Percentiles rank a stretch among this genome's conserved stretches.
These are phyloP conservation scores for Flammula alnicola DNA, from an alignment of 1,284 basidiomycete genomes.

Conservation along the genomic window DNA sequence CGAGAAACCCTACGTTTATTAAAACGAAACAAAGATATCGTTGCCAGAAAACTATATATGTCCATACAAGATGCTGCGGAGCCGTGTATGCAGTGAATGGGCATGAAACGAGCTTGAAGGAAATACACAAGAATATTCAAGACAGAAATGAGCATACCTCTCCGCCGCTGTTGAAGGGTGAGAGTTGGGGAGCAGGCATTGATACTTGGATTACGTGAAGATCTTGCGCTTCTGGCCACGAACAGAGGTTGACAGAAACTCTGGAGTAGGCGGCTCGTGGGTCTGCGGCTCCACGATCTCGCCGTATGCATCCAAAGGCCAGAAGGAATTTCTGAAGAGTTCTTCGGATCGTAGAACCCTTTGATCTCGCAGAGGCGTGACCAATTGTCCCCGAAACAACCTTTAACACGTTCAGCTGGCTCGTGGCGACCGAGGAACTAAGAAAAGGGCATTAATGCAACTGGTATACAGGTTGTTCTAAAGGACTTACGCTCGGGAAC, in stretches of 20 bases:
- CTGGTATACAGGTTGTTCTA: constrained; percentile 5
- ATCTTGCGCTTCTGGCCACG: constrained; percentile 25
- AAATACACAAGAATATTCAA: not conserved
- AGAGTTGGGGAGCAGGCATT: not conserved
- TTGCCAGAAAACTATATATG: too few species aligned
- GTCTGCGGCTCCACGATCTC: constrained; percentile 49
- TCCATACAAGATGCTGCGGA: too few species aligned
- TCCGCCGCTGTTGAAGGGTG: not conserved
- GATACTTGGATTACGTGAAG: constrained; percentile 11
- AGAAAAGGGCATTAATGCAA: constrained; percentile 14
- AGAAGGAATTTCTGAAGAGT: constrained; percentile 78
- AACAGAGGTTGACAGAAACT: constrained; percentile 25
- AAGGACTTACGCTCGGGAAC: constrained; percentile 73
- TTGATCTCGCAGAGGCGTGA: constrained; percentile 71
- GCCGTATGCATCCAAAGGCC: constrained; percentile 68
- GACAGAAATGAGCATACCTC: not conserved
- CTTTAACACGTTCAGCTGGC: constrained; percentile 60
- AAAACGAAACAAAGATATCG: too few species aligned
- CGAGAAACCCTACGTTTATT: too few species aligned
- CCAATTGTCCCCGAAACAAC: constrained; percentile 79
- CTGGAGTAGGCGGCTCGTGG: constrained; percentile 62
- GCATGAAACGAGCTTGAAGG: too few species aligned
- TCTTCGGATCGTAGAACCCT: constrained; percentile 71
- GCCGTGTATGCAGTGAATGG: too few species aligned
- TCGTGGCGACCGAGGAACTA: constrained; percentile 83